Evolutionary conservation across 257 asterid species (phyloP).

Genomic region (Capsicum pubescens): DNA sequence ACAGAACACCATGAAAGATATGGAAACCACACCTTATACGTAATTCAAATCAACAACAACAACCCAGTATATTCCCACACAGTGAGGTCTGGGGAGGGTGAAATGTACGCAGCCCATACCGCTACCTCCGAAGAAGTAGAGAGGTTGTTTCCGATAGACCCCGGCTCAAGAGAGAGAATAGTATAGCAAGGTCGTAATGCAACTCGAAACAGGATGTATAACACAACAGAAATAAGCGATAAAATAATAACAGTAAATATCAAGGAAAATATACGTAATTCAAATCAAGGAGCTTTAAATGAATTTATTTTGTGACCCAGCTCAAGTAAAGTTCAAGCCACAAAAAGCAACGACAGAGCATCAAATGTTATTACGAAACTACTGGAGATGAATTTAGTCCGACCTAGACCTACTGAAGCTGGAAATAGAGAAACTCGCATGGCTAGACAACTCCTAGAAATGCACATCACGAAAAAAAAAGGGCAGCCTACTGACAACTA

Average conservation of each 20-base stretch:
- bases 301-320: background rate
- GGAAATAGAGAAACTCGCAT: constrained; percentile 55
- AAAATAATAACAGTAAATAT: too few relatives aligned
- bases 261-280: background rate
- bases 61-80: too few relatives aligned
- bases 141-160: too few relatives aligned
- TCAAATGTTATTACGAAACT: constrained; percentile 12
- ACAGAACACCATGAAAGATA: background rate
- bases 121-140: too few relatives aligned
- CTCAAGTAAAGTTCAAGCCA: constrained; percentile 1
- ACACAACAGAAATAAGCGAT: too few relatives aligned
- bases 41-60: background rate
- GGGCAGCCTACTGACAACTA: constrained; percentile 24
- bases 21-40: background rate
- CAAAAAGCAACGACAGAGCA: background rate
- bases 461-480: constrained; percentile 51
- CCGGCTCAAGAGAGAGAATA: too few relatives aligned
- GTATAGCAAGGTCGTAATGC: too few relatives aligned
- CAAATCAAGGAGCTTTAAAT: background rate
- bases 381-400: constrained; percentile 12
- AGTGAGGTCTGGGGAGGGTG: too few relatives aligned
- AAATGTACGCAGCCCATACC: too few relatives aligned
- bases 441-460: constrained; percentile 42
- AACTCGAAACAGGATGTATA: too few relatives aligned
- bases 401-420: constrained; percentile 34